Evolutionary conservation across 352 stramenopile genomes (phyloP), one percentile per base, ranked within the genome.

Genomic region (Phytophthora meadii): DNA sequence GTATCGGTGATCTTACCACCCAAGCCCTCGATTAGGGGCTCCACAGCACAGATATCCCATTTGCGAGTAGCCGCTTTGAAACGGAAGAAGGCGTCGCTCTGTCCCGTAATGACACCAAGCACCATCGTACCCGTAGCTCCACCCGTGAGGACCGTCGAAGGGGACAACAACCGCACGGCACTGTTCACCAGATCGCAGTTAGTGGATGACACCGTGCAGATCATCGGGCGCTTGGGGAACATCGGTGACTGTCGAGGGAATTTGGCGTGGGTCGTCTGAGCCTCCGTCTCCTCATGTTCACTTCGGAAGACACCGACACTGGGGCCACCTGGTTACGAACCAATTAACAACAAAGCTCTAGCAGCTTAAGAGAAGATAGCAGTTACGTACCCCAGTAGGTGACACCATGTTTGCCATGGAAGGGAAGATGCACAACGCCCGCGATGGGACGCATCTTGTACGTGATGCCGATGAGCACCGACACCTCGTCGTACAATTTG

Each of bases 21-120:
- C 7, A 91, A 62, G 1, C 68, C 84, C 25, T 79, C 77, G 2
- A 93, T 65, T 36, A 93, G 58, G 24, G 84, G 79, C 67, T 93
- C 84, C 7, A 90, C 67, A 1, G 83, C 84, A 54, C 84, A 93
- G 48, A 90, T 91, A 68, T 93, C 84, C 84, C 84, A 93, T 54
- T 87, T 87, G 55, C 87, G 87, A 45, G 84, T 93, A 4, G 79
- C 79, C 28, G 82, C 74, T 17, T 84, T 84, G 60, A 89, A 88
- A 40, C 84, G 81, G 50, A 91, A 81, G 69, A 90, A 93, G 34
- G 72, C 70, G 69, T 93, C 82, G 54, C 77, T 87, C 19, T 70
- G 59, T 46, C 84, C 84, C 12, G 70, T 88, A 27, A 91, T 65
- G 17, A 93, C 82, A 17, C 70, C 74, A 22, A 91, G 74, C 49